Conservation (phyloP, 2,329 filamentous ascomycete genomes). For the Paramyrothecium roridum region DNA sequence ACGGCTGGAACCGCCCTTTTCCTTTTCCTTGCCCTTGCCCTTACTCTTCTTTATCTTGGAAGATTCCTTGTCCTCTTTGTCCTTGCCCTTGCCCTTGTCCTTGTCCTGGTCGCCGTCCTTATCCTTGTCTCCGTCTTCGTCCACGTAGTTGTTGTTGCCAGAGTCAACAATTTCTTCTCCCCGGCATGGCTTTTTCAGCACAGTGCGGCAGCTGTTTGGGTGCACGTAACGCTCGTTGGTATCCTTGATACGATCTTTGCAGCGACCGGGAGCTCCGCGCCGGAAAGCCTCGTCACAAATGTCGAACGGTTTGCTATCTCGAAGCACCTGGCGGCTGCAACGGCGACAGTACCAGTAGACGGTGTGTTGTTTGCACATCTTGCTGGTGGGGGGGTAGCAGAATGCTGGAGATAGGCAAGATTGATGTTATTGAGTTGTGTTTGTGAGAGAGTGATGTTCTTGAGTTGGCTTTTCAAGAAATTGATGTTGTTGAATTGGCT, state of each 20-base stretch:
- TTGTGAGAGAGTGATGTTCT: no score
- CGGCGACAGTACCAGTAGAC: background rate
- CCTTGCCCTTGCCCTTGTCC: background rate
- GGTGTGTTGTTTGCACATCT: background rate
- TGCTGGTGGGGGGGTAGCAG: no score
- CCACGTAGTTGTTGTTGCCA: background rate
- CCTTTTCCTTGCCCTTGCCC: background rate
- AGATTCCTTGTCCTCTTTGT: no score
- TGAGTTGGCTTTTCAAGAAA: no score
- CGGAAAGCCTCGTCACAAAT: background rate
- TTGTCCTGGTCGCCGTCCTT: background rate
- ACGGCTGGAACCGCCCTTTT: background rate
- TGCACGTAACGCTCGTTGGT: background rate
- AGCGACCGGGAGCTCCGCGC: background rate
- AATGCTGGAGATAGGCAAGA: background rate
- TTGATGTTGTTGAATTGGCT: no score
- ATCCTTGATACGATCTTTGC: background rate
- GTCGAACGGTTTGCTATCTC: background rate
- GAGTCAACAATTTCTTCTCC: background rate
- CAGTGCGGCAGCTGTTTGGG: background rate
- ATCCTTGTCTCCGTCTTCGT: background rate
- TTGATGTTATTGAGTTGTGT: no score
- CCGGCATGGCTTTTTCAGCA: background rate
- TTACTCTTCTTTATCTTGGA: no score
- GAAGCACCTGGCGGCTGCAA: background rate